Evolutionary conservation across 2,329 filamentous ascomycete species (phyloP).

Genomic region (Mariannaea elegans): DNA sequence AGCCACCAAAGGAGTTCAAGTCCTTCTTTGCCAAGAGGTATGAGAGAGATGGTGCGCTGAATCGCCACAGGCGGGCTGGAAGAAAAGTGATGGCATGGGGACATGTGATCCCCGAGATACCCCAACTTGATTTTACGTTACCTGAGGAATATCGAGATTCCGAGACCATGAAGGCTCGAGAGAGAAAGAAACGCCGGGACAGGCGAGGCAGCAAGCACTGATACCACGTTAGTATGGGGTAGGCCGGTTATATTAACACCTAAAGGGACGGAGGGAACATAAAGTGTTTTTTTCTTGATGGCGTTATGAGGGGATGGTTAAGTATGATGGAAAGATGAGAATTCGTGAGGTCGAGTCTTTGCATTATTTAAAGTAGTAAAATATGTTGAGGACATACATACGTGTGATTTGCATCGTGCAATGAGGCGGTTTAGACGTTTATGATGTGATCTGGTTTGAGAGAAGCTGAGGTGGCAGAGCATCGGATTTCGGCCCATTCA

Average conservation of each 20-base stretch:
- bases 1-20: conserved; percentile 71
- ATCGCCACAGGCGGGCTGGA: conserved; percentile 72
- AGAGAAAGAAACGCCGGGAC: conserved; percentile 69
- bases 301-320: conserved; percentile 15
- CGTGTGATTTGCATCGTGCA: too few species aligned
- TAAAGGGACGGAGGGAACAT: conserved; percentile 11
- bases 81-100: conserved; percentile 84
- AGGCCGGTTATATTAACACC: conserved; percentile 31
- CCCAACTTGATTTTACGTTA: conserved; percentile 76
- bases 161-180: conserved; percentile 65
- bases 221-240: conserved; percentile 27
- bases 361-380: too few species aligned
- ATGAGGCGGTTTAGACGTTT: too few species aligned
- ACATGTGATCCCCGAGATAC: conserved; percentile 77
- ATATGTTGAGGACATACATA: background rate
- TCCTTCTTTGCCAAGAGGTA: conserved; percentile 88
- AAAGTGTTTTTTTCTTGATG: conserved; percentile 10
- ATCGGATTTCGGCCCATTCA: too few species aligned
- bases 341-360: background rate
- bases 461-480: too few species aligned
- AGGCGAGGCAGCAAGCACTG: conserved; percentile 60
- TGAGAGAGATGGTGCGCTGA: conserved; percentile 81
- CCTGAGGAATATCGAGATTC: conserved; percentile 71
- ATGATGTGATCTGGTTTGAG: too few species aligned
- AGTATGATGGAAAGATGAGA: conserved; percentile 2